Evolutionary conservation across 1,284 basidiomycete genomes (phyloP).

Genomic region (Xerocomus nothofagi): DNA sequence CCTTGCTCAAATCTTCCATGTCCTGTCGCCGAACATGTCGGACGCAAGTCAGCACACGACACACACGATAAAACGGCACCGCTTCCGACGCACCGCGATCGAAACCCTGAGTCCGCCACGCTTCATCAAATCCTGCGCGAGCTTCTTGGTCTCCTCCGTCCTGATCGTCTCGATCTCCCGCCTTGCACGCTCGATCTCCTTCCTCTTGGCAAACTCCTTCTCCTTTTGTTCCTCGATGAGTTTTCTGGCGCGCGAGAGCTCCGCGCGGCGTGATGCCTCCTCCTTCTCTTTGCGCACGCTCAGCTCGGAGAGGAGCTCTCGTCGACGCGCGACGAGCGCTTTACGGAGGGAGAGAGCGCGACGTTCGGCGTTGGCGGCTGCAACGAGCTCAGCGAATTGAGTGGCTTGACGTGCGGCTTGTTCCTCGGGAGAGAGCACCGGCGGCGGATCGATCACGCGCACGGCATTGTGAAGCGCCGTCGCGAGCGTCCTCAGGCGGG

Average conservation of each 20-base stretch:
- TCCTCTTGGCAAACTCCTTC: constrained; percentile 69
- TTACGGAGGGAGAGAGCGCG: constrained; percentile 76
- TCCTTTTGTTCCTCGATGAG: constrained; percentile 70
- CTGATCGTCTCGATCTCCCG: constrained; percentile 84
- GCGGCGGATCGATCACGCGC: constrained; percentile 46
- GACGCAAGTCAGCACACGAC: neutral
- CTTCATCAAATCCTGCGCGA: constrained; percentile 84
- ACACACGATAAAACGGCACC: constrained; percentile 1
- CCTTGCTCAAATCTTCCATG: constrained; percentile 84
- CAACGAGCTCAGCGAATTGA: constrained; percentile 55
- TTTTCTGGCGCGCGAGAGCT: constrained; percentile 67
- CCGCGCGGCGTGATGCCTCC: constrained; percentile 79
- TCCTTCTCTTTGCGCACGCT: constrained; percentile 89
- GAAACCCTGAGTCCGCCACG: constrained; percentile 86
- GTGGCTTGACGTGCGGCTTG: constrained; percentile 56
- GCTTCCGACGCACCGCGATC: constrained; percentile 64
- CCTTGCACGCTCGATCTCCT: constrained; percentile 78
- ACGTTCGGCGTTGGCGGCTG: constrained; percentile 68
- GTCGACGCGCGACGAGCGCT: constrained; percentile 82
- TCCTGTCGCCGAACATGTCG: constrained; percentile 45
- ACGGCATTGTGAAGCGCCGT: constrained; percentile 73
- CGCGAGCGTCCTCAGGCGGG: constrained; percentile 77
- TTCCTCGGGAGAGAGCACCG: constrained; percentile 44
- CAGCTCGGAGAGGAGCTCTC: constrained; percentile 88
- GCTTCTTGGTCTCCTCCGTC: constrained; percentile 86